Base-by-base conservation (phyloP, 139 green algal genomes). In the Chlamydomonas schloesseri region DNA sequence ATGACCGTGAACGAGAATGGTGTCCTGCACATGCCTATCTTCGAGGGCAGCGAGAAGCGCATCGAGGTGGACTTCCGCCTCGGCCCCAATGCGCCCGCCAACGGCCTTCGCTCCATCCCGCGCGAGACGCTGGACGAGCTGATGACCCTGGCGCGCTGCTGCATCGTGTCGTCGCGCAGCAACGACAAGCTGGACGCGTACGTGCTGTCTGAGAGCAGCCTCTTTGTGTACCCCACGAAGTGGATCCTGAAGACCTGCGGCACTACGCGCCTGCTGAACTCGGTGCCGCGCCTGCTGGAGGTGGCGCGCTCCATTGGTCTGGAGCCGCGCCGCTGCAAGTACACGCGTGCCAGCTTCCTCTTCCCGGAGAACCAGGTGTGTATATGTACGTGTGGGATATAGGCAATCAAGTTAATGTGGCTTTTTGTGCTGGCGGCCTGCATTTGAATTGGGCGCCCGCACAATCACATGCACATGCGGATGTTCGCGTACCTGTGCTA, bases 161-260 rank as follows among this genome's bases (percentile, higher is more conserved):
- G 92, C 74, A 98, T 99, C 88, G 96, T 99, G 0, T 99, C 96
- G 47, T 82, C 83, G 55, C 89, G 93, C 55, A 91, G 75, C 88
- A 97, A 97, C 90, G 91, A 89, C 2, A 4, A 90, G 28, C 96
- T 99, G 64, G 98, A 99, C 91, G 95, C 97, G 2, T 99, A 99
- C 84, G 97, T 99, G 36, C 94, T 99, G 62, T 98, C 95, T 3
- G 98, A 99, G 94, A 97, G 91, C 60, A 96, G 88, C 73, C 92
- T 99, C 53, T 99, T 99, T 90, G 94, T 99, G n/a, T 99, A 98
- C 88, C 93, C 96, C 6, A 89, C 82, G 79, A 97, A 94, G 88
- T 93, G 97, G 71, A 94, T 99, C 10, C 92, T 99, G 34, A 99
- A 99, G 94, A 99, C 98, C 0, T 99, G 98, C 90, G 98, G 98